A percentile compares a stretch with the other conserved stretches of the same genome.
These are phyloP conservation scores for Dysphania ambrosioides DNA, from an alignment of 148 eudicot genomes.

Conservation along the genomic window DNA sequence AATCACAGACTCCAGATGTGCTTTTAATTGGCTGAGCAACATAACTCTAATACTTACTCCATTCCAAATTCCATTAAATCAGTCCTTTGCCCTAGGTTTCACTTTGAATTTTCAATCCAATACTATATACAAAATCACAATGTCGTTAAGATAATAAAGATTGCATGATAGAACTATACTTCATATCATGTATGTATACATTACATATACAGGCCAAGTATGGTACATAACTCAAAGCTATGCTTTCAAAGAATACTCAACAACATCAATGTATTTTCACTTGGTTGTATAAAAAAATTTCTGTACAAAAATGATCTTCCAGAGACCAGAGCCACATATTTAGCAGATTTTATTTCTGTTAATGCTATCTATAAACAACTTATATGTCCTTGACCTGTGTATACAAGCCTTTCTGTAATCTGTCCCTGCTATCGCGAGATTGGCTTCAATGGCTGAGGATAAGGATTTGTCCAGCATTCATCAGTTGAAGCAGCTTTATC, in stretches of 20 bases:
- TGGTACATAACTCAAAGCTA: conserved; percentile 1
- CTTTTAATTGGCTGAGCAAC: not conserved
- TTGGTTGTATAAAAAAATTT: conserved; percentile 6
- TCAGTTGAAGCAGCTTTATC: conserved; percentile 47
- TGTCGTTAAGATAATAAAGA: no score
- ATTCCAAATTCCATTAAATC: not conserved
- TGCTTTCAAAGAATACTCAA: not conserved
- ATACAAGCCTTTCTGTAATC: not conserved
- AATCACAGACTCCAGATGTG: not conserved
- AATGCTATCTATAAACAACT: not conserved
- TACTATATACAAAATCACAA: no score
- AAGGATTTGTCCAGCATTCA: conserved; percentile 64
- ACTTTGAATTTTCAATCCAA: no score
- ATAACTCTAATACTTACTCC: not conserved
- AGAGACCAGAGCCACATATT: not conserved
- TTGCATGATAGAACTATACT: no score
- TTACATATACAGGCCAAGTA: no score
- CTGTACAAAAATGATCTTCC: conserved; percentile 10
- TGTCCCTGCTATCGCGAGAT: conserved; percentile 19
- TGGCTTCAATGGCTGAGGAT: conserved; percentile 38
- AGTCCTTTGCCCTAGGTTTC: no score
- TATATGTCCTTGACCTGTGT: not conserved
- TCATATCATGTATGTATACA: no score
- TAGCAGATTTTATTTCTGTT: not conserved
- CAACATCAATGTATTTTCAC: not conserved